phyloP scores from a whole-genome alignment of 345 rosid genomes.

The Brassica incana region DNA sequence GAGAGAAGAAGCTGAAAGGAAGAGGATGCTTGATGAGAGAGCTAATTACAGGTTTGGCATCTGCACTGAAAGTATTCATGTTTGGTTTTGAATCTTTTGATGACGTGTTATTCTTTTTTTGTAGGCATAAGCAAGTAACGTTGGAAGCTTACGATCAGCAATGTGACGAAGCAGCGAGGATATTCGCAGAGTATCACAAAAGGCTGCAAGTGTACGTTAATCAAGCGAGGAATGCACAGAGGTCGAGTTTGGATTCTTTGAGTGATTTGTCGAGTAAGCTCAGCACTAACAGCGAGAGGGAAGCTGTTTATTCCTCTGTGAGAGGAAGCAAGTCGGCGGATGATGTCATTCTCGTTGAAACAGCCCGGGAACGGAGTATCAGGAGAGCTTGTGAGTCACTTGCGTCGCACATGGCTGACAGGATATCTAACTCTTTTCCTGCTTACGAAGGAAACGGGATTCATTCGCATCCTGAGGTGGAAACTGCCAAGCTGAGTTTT shows the following conservation, averaged over 20 bases:
- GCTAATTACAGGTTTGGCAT: slow-evolving; percentile 67
- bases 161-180: slow-evolving; percentile 86
- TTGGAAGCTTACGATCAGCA: slow-evolving; percentile 92
- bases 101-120: not conserved
- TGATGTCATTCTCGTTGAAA: slow-evolving; percentile 86
- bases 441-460: slow-evolving; percentile 93
- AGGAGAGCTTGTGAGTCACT: slow-evolving; percentile 87
- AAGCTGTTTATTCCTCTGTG: slow-evolving; percentile 86
- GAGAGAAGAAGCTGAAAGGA: slow-evolving; percentile 85
- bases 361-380: slow-evolving; percentile 67
- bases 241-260: slow-evolving; percentile 47
- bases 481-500: slow-evolving; percentile 74
- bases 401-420: slow-evolving; percentile 67
- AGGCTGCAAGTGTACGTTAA: slow-evolving; percentile 65
- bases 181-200: slow-evolving; percentile 87
- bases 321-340: slow-evolving; percentile 75
- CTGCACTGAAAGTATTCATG: not conserved
- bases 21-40: slow-evolving; percentile 87
- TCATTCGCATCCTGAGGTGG: slow-evolving; percentile 69
- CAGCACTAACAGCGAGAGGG: slow-evolving; percentile 56
- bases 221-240: slow-evolving; percentile 86
- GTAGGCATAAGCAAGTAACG: slow-evolving; percentile 84
- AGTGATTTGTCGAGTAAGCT: slow-evolving; percentile 55
- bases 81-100: not conserved
- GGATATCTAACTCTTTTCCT: slow-evolving; percentile 70